Percentiles rank a stretch among this genome's conserved stretches.
Evolutionary conservation across 2,329 filamentous ascomycete genomes (phyloP).

Genomic region (Pseudogymnoascus sp.): DNA sequence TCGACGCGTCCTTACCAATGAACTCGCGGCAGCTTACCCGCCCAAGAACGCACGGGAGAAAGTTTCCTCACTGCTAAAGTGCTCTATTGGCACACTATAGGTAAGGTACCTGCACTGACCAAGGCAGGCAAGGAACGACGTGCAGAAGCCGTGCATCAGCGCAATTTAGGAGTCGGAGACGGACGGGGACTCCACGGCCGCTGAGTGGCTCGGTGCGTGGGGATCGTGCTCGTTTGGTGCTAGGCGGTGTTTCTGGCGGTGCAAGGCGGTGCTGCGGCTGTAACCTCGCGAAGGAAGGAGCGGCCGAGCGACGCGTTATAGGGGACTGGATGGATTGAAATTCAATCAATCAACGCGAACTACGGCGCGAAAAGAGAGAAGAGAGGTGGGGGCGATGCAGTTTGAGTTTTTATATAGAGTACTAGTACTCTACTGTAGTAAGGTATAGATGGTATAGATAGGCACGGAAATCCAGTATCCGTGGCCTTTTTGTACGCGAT

Average conservation of each 20-base stretch:
- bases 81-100: background rate
- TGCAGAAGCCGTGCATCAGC: conserved; percentile 1
- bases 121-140: background rate
- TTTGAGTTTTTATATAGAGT: background rate
- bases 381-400: background rate
- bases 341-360: background rate
- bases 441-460: background rate
- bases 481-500: background rate
- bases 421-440: too few relatives aligned
- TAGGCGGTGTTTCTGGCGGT: background rate
- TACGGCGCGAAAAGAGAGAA: background rate
- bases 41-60: background rate
- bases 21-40: background rate
- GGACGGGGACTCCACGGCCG: background rate
- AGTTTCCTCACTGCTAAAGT: background rate
- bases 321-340: background rate
- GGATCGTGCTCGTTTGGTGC: background rate
- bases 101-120: background rate
- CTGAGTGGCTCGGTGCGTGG: background rate
- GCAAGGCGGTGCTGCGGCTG: background rate
- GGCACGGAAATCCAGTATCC: background rate
- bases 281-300: background rate
- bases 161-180: background rate
- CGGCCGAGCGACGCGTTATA: background rate
- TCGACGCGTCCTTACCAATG: conserved; percentile 2